Percentiles rank a stretch among this genome's conserved stretches.
Conservation (phyloP, 768 basidiomycete genomes). For the Phylloporus sp. region DNA sequence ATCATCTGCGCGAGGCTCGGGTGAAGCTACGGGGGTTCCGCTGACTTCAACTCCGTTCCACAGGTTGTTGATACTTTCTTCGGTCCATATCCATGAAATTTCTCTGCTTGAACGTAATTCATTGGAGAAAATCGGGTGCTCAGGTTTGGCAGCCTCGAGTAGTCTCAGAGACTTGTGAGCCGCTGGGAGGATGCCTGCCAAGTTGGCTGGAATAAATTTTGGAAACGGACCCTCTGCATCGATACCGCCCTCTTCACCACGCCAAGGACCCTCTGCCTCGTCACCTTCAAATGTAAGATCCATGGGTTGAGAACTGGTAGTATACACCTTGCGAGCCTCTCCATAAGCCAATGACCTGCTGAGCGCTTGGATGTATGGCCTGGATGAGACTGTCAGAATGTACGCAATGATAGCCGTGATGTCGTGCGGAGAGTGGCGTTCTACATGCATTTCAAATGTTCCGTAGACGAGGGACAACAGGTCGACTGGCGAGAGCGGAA, state of each 20-base stretch:
- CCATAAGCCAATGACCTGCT: conserved; percentile 56
- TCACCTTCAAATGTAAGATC: conserved; percentile 25
- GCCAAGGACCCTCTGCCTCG: conserved; percentile 36
- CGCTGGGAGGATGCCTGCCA: conserved; percentile 51
- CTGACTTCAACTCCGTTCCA: conserved; percentile 6
- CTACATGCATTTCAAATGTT: conserved; percentile 49
- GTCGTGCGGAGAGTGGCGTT: conserved; percentile 43
- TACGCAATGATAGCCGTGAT: conserved; percentile 59
- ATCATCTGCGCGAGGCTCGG: neutral
- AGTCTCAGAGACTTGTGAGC: conserved; percentile 68
- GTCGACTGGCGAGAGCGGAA: conserved; percentile 42
- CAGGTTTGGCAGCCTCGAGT: conserved; percentile 57
- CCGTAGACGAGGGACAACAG: conserved; percentile 61
- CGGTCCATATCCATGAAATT: conserved; percentile 45
- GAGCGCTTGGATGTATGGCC: conserved; percentile 55
- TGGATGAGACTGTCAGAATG: conserved; percentile 59
- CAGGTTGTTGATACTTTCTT: conserved; percentile 8
- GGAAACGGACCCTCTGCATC: conserved; percentile 48
- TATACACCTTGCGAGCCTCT: conserved; percentile 27
- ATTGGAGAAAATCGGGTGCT: conserved; percentile 54
- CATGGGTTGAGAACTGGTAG: conserved; percentile 7
- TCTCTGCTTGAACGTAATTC: conserved; percentile 29
- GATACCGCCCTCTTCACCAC: conserved; percentile 37
- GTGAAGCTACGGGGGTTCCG: neutral
- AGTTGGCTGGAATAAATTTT: conserved; percentile 51